Evolutionary conservation across 2,329 filamentous ascomycete genomes (phyloP).

Genomic region (Stylonectria norvegica): DNA sequence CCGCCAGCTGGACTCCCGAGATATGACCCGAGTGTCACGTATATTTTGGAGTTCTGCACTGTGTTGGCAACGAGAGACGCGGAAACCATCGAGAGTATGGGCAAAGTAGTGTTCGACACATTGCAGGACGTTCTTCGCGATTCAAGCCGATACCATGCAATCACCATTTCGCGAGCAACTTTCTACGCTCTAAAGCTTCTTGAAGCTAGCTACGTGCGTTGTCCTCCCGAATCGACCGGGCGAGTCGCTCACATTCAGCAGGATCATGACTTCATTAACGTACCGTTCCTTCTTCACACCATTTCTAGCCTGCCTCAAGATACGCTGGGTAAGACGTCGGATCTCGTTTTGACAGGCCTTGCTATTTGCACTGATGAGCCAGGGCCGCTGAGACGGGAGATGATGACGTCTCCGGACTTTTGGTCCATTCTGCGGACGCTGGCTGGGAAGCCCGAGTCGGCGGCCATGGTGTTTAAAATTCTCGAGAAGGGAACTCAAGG

Average conservation of each 20-base stretch:
- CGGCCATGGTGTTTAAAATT: slow-evolving; percentile 80
- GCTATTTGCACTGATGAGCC: slow-evolving; percentile 75
- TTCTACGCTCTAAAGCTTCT: slow-evolving; percentile 84
- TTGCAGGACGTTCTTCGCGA: slow-evolving; percentile 81
- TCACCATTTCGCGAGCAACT: slow-evolving; percentile 78
- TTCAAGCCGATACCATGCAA: slow-evolving; percentile 71
- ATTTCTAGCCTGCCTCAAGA: slow-evolving; percentile 85
- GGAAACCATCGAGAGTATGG: slow-evolving; percentile 67
- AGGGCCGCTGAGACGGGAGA: slow-evolving; percentile 78
- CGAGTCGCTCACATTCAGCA: slow-evolving; percentile 35
- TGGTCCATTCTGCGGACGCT: slow-evolving; percentile 85
- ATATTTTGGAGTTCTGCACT: slow-evolving; percentile 87
- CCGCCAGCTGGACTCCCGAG: slow-evolving; percentile 42
- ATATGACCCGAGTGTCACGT: slow-evolving; percentile 85
- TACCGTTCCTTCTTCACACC: slow-evolving; percentile 85
- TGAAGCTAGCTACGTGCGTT: slow-evolving; percentile 76
- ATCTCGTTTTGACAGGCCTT: slow-evolving; percentile 74
- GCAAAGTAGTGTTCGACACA: slow-evolving; percentile 74
- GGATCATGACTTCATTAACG: slow-evolving; percentile 88
- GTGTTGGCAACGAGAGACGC: slow-evolving; percentile 73
- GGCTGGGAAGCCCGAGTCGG: slow-evolving; percentile 65
- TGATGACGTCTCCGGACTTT: slow-evolving; percentile 95
- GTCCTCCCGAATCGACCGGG: neutral
- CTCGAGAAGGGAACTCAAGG: slow-evolving; percentile 72
- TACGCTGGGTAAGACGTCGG: slow-evolving; percentile 69